A percentile compares a stretch with the other conserved stretches of the same genome.
Conservation (phyloP, 2,329 filamentous ascomycete genomes). For the Proliferodiscus dingleyae region DNA sequence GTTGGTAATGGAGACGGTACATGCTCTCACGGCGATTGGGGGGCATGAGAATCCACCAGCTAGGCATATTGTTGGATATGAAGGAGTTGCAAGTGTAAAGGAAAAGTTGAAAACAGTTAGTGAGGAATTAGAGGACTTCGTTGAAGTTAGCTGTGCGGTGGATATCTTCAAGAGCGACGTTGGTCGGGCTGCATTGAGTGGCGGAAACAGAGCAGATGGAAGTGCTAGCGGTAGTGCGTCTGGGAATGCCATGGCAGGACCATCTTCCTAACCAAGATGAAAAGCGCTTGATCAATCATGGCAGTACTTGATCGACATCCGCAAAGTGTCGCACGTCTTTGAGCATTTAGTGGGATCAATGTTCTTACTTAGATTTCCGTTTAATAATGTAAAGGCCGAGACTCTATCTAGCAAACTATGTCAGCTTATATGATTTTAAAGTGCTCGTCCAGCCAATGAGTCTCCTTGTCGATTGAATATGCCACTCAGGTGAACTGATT, state of each 20-base stretch:
- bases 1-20: slow-evolving; percentile 82
- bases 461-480: too few species aligned
- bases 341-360: too few species aligned
- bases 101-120: slow-evolving; percentile 96
- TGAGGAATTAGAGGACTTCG: slow-evolving; percentile 93
- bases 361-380: too few species aligned
- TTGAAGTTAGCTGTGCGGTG: slow-evolving; percentile 65
- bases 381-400: too few species aligned
- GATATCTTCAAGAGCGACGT: slow-evolving; percentile 32
- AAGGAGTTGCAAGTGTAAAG: slow-evolving; percentile 82
- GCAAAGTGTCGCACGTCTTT: too few species aligned
- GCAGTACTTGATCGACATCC: too few species aligned
- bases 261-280: not conserved
- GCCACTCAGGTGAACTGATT: too few species aligned
- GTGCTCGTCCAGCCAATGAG: too few species aligned
- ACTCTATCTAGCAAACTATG: too few species aligned
- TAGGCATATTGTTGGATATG: slow-evolving; percentile 86
- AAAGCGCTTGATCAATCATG: not conserved
- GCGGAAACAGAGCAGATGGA: slow-evolving; percentile 15
- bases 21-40: slow-evolving; percentile 85
- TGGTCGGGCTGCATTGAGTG: slow-evolving; percentile 23
- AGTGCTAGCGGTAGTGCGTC: slow-evolving; percentile 4
- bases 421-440: too few species aligned
- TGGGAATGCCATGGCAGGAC: not conserved
- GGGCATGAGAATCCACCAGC: slow-evolving; percentile 95